Evolutionary conservation across 495 filamentous ascomycete species (phyloP), one percentile per base, ranked within the genome.

Genomic region (Pyrenula aspistea): DNA sequence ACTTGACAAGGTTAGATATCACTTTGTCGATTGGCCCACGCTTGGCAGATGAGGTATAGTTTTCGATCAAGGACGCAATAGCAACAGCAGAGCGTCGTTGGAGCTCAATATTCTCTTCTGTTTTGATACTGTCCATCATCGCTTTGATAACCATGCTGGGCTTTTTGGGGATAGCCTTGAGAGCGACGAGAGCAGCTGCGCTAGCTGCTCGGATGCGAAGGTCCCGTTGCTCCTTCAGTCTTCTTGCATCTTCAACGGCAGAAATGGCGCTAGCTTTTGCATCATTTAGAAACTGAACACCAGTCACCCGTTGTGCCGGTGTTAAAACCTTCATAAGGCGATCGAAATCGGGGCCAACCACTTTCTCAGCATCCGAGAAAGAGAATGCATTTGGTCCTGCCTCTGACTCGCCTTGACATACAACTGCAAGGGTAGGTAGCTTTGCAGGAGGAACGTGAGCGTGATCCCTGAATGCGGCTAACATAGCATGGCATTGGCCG

Each of bases 51-150:
- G 79, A 77, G 4, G 88, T 89, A 62, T 96, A 91, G 23, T 91
- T 77, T 57, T 86, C 82, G n/a, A 98, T 83, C n/a, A 96, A 77
- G 20, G 79, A 73, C 3, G 89, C 87, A 25, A 96, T 83, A 15
- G 90, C 88, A 4, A 77, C 78, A 8, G 91, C 89, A 22, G 94
- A 96, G 24, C 92, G 88, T 60, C 83, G 82, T 66, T 98, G 93
- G 42, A 98, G 76, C 60, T 95, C 89, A 31, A 86, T 65, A 61
- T 92, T 96, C 63, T 97, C 92, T 69, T 98, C 93, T 25, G 82
- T 80, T 73, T 97, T 97, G 67, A 97, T 82, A 65, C 91, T 96
- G 62, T 98, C 93, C 92, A 97, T 98, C 69, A 96, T 87, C 20
- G 83, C 86, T 71, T 95, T 95, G 71, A 98, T 96, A 19, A 95